Conservation (phyloP, 1,139 yeast species). For the Yamadazyma friedrichii region DNA sequence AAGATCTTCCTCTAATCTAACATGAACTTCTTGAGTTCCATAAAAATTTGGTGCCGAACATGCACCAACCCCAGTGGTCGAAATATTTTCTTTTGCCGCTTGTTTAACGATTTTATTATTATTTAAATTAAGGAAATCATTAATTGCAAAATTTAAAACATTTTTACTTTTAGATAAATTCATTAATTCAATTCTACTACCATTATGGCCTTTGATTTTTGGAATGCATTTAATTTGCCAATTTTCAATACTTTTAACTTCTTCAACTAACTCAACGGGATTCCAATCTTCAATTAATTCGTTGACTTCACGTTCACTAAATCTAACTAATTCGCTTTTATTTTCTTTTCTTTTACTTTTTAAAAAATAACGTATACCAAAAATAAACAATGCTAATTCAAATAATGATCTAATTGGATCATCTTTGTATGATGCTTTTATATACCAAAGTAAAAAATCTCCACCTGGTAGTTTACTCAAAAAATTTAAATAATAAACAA, state of each 20-base stretch:
- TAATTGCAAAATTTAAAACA: slow-evolving; percentile 62
- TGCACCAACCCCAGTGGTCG: slow-evolving; percentile 89
- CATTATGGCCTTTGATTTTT: slow-evolving; percentile 55
- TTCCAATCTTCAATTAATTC: slow-evolving; percentile 88
- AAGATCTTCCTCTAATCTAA: slow-evolving; percentile 72
- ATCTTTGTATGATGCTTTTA: slow-evolving; percentile 85
- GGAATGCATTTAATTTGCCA: slow-evolving; percentile 70
- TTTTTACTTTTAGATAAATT: slow-evolving; percentile 16
- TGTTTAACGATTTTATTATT: slow-evolving; percentile 44
- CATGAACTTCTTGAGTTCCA: slow-evolving; percentile 93
- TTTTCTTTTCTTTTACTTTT: slow-evolving; percentile 79
- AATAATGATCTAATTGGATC: slow-evolving; percentile 90
- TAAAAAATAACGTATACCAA: slow-evolving; percentile 83
- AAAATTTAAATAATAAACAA: slow-evolving; percentile 35
- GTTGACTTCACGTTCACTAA: slow-evolving; percentile 70
- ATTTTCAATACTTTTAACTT: slow-evolving; percentile 49
- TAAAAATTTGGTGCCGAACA: slow-evolving; percentile 99
- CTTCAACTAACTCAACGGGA: slow-evolving; percentile 76
- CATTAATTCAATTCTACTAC: slow-evolving; percentile 43
- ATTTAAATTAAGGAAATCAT: slow-evolving; percentile 63
- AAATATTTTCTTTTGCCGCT: slow-evolving; percentile 61
- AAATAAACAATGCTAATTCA: slow-evolving; percentile 74
- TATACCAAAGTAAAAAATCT: slow-evolving; percentile 67
- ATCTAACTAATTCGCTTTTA: slow-evolving; percentile 66
- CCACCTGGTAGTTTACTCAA: slow-evolving; percentile 75